Evolutionary conservation across 306 rosid genomes (phyloP), one percentile per base, ranked within the genome.

Genomic region (Castanospermum australe): DNA sequence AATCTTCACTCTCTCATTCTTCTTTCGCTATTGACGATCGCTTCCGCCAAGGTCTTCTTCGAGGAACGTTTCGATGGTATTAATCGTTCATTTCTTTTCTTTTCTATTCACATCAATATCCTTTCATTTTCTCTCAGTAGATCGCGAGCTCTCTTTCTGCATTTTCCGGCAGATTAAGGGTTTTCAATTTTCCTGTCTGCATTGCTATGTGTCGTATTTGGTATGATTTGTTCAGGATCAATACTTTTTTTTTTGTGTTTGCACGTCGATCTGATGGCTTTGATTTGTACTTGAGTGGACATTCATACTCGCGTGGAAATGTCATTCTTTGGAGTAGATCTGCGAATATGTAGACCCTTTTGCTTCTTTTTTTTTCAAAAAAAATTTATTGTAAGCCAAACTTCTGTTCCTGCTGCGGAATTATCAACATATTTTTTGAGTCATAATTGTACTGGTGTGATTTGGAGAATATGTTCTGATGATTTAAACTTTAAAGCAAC

Each of bases 31-130:
- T 56, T 93, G 35, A 83, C 92, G 1, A 14, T 87, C 83, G 89
- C 91, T 55, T 91, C 96, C 3, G 98, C 99, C 13, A 96, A 87
- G 76, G 94, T 93, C 20, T 89, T 87, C 91, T 93, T 96, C 82
- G 99, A 96, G 79, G 99, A 96, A 32, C 97, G 97, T 51, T 96
- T 96, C 69, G 88, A 93, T 0, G 99, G 99, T 95, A 89, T 79
- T 20, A 30, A 50, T 78, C 20, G 25, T 36, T 71, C 66, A 6
- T 67, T 36, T 17, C 48, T 64, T 20, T 18, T 67, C 25, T 21
- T 10, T 8, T 21, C 33, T 24, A n/a, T n/a, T n/a, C n/a, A n/a
- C n/a, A n/a, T n/a, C n/a, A n/a, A n/a, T n/a, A n/a, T n/a, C n/a
- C n/a, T n/a, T n/a, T 32, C 64, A 6, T 59, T 81, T 45, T 41